phyloP scores from a whole-genome alignment of 306 rosid species.

The Cucurbita ficifolia region DNA sequence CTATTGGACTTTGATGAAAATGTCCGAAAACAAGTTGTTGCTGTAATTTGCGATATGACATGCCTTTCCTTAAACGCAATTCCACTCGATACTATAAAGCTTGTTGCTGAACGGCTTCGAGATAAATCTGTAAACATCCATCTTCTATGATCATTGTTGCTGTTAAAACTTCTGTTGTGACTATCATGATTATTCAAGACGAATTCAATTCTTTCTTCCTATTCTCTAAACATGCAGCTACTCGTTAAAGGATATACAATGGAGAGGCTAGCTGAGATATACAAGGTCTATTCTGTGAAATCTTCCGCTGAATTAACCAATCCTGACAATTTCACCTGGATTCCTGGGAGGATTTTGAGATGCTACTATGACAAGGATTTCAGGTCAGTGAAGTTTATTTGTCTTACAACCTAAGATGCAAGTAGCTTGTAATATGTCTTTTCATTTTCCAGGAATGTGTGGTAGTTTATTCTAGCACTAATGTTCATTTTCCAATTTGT shows the following conservation, averaged over 20 bases:
- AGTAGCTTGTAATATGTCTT: neutral
- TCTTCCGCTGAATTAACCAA: constrained; percentile 29
- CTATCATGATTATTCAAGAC: neutral
- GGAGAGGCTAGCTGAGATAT: constrained; percentile 86
- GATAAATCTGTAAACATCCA: constrained; percentile 77
- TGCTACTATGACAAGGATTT: constrained; percentile 94
- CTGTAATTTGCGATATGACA: constrained; percentile 83
- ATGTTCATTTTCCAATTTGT: neutral
- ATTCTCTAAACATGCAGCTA: constrained; percentile 40
- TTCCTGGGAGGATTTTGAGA: constrained; percentile 86
- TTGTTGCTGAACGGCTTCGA: constrained; percentile 92
- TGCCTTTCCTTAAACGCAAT: constrained; percentile 50
- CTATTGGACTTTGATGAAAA: constrained; percentile 87
- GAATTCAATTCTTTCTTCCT: constrained; percentile 12
- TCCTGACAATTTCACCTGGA: constrained; percentile 56
- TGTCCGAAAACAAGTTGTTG: constrained; percentile 91
- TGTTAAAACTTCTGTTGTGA: neutral
- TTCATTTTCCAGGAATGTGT: neutral
- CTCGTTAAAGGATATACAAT: constrained; percentile 85
- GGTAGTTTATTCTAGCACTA: neutral
- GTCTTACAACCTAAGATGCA: neutral
- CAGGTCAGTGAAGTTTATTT: constrained; percentile 33
- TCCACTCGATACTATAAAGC: constrained; percentile 70
- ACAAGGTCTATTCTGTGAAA: constrained; percentile 49
- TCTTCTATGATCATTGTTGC: constrained; percentile 1